Evolutionary conservation across 2,329 filamentous ascomycete species (phyloP), one percentile per base, ranked within the genome.

Genomic region (Aciculosporium take): DNA sequence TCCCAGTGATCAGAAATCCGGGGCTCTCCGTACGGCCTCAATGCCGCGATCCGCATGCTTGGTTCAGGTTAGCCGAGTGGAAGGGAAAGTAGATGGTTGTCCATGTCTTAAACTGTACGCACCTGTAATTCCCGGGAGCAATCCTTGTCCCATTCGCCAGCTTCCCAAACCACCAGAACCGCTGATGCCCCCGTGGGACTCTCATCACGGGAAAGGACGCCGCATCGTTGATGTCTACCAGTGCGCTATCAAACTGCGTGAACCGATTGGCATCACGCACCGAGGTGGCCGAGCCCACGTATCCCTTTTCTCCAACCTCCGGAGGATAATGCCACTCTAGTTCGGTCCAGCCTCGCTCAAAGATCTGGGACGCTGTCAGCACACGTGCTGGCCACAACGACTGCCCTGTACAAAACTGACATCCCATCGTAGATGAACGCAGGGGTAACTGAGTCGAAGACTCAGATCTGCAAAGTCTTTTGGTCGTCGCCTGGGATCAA

Each of bases 91-190:
- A 5, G 20, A 12, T 18, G 25, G 10, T n/a, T 40, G 15, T 15
- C 7, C 12, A 17, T 37, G 5, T 23, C 2, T 28, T 27, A 23
- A 9, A 13, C 32, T 33, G 12, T 13, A 40, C 5, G 30, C 17
- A 64, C 63, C 56, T 63, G 42, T 66, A 67, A 29, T 60, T 60
- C 2, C 64, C 64, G 2, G 62, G 59, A 3, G 52, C 48, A 33
- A 66, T 64, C 30, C 57, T 56, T 7, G 61, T 57, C 4, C 63
- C 63, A 41, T 66, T 63, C 10, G 62, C 59, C 13, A 66, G 53
- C 41, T 60, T 59, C 3, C 64, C 63, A 15, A 66, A 61, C 64
- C 64, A 66, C 56, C 59, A 65, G 36, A 59, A 61, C 28, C 53
- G 54, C 5, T 49, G 45, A 23, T 55, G 57, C 2, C 56, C 55